These are phyloP conservation scores for Candida sphagnicola DNA, from an alignment of 805 yeast species.

Conservation along the genomic window DNA sequence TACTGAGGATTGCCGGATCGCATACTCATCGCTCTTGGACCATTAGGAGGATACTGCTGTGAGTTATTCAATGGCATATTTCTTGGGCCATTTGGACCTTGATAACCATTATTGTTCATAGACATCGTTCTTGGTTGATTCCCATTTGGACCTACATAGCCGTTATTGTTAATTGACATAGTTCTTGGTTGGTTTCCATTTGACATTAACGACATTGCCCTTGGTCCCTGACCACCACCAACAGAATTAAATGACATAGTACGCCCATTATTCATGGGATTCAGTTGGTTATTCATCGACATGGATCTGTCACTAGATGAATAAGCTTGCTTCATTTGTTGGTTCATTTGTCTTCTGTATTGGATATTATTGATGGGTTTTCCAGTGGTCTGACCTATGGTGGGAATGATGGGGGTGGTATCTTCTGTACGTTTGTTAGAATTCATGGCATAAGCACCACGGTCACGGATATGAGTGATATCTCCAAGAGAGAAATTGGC, in stretches of 20 bases:
- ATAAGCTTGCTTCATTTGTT: constrained; percentile 57
- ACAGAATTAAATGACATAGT: constrained; percentile 40
- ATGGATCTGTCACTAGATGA: constrained; percentile 44
- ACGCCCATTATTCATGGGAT: constrained; percentile 27
- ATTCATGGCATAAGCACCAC: constrained; percentile 59
- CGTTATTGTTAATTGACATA: constrained; percentile 5
- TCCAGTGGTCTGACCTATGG: constrained; percentile 39
- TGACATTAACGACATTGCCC: constrained; percentile 14
- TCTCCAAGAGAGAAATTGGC: constrained; percentile 57
- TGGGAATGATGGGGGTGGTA: constrained; percentile 75
- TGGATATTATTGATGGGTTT: constrained; percentile 45
- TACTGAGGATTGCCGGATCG: not conserved
- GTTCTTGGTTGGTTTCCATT: constrained; percentile 4
- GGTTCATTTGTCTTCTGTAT: constrained; percentile 67
- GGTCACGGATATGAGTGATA: constrained; percentile 57
- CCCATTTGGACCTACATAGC: not conserved
- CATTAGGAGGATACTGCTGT: not conserved
- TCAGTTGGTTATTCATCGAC: constrained; percentile 33
- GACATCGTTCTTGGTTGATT: constrained; percentile 11
- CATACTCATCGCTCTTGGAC: constrained; percentile 1
- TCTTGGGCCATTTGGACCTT: constrained; percentile 4
- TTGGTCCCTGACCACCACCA: constrained; percentile 11
- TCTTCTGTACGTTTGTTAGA: constrained; percentile 36
- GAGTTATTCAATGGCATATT: constrained; percentile 5
- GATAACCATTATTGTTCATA: not conserved